Conservation (phyloP, 1,284 basidiomycete genomes). For the Veloboletus limbatus region DNA sequence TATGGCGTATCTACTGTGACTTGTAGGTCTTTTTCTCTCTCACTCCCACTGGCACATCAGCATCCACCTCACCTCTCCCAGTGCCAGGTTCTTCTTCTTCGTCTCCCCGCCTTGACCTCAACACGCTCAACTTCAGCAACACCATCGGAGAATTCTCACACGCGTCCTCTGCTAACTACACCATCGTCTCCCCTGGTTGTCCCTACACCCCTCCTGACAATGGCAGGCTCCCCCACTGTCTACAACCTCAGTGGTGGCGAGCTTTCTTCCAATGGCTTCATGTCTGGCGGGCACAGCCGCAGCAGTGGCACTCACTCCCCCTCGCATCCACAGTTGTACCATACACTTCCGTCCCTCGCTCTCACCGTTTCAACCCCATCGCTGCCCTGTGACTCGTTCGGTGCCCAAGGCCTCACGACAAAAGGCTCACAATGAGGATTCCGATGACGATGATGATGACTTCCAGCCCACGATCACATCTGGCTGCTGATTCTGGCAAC, state of each 20-base stretch:
- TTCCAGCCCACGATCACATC: slow-evolving; percentile 52
- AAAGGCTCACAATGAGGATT: slow-evolving; percentile 59
- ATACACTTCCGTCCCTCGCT: slow-evolving; percentile 66
- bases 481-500: too few relatives aligned
- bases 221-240: too few relatives aligned
- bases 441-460: slow-evolving; percentile 60
- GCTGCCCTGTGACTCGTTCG: slow-evolving; percentile 46
- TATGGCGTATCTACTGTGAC: too few relatives aligned
- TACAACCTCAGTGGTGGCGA: slow-evolving; percentile 68
- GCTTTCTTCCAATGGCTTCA: slow-evolving; percentile 62
- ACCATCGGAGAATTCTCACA: slow-evolving; percentile 57
- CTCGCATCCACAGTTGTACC: slow-evolving; percentile 42
- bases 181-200: slow-evolving; percentile 55
- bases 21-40: too few relatives aligned
- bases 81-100: too few relatives aligned
- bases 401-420: slow-evolving; percentile 55
- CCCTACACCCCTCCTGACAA: slow-evolving; percentile 66
- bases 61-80: too few relatives aligned
- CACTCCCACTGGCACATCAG: too few relatives aligned
- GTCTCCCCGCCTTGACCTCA: slow-evolving; percentile 60
- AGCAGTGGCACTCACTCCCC: slow-evolving; percentile 63
- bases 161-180: too few relatives aligned
- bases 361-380: slow-evolving; percentile 74
- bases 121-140: slow-evolving; percentile 55
- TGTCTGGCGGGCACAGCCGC: slow-evolving; percentile 62